A percentile compares a stretch with the other conserved stretches of the same genome.
Evolutionary conservation across 805 yeast genomes (phyloP).

Genomic region (Komagataella populi): DNA sequence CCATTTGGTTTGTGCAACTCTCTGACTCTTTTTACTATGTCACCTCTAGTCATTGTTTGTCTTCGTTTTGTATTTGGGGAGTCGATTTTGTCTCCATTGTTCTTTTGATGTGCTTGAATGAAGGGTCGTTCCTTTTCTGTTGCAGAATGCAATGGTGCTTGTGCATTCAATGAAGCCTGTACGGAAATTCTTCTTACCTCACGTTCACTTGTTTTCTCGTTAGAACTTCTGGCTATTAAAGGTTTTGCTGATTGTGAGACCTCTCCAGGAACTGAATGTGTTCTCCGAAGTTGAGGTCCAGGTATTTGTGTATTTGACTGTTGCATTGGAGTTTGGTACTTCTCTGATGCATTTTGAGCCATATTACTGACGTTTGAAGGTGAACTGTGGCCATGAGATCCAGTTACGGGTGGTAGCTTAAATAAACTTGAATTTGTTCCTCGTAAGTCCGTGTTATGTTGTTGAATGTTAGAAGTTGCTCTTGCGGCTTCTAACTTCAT

Average conservation of each 20-base stretch:
- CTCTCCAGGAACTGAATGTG: not conserved
- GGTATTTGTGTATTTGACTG: not conserved
- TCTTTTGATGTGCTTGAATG: not conserved
- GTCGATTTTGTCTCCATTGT: not conserved
- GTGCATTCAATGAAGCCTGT: not conserved
- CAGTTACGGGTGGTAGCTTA: not conserved
- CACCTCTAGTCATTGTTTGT: not conserved
- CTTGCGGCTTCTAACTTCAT: not conserved
- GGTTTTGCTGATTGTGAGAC: not conserved
- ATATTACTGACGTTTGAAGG: not conserved
- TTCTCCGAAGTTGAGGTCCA: not conserved
- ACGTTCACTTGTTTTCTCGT: not conserved
- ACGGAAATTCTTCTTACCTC: not conserved
- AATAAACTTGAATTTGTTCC: not conserved
- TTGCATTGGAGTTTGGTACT: not conserved
- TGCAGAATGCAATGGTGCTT: not conserved
- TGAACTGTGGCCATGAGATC: not conserved
- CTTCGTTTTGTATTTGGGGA: not conserved
- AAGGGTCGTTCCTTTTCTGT: not conserved
- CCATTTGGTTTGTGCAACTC: not conserved
- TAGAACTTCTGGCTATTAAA: not conserved
- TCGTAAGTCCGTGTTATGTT: too few species aligned
- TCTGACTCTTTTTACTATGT: not conserved
- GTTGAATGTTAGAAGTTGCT: not conserved
- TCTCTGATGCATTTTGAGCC: not conserved